Conservation (phyloP, 495 filamentous ascomycete genomes). For the Penicillium riverlandense region DNA sequence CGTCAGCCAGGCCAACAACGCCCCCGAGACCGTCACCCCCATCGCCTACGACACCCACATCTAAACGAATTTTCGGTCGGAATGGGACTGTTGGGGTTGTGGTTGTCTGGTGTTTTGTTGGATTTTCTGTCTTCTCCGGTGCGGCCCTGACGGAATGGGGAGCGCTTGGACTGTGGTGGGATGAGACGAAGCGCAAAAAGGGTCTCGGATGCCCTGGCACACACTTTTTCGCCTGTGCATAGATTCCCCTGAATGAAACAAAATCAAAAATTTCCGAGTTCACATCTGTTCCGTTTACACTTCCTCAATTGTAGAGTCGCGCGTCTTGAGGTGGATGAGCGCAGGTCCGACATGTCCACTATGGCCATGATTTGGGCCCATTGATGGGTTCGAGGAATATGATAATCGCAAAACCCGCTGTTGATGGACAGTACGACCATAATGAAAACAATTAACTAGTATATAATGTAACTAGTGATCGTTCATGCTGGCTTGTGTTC, state of each 20-base stretch:
- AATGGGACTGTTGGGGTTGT: slow-evolving; percentile 28
- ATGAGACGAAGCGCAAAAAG: slow-evolving; percentile 39
- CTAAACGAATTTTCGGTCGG: slow-evolving; percentile 47
- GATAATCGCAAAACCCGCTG: no score
- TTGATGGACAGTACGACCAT: no score
- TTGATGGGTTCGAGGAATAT: no score
- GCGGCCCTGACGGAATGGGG: slow-evolving; percentile 11
- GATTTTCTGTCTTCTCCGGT: slow-evolving; percentile 26
- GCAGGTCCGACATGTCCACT: no score
- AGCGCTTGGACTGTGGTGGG: slow-evolving; percentile 24
- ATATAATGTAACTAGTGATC: no score
- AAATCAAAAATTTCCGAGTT: slow-evolving; percentile 40
- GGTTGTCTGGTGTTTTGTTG: slow-evolving; percentile 41
- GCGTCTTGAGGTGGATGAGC: no score
- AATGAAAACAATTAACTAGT: no score
- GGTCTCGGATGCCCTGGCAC: slow-evolving; percentile 36
- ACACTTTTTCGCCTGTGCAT: slow-evolving; percentile 37
- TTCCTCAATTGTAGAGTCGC: no score
- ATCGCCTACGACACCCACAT: slow-evolving; percentile 98
- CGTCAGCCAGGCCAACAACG: slow-evolving; percentile 66
- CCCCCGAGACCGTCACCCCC: slow-evolving; percentile 84
- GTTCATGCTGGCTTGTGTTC: no score
- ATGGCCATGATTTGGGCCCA: no score
- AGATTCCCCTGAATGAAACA: slow-evolving; percentile 48
- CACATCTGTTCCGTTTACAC: slow-evolving; percentile 3